Base-by-base conservation (phyloP, 192 early-diverging fungal species). In the Podila epicladia region DNA sequence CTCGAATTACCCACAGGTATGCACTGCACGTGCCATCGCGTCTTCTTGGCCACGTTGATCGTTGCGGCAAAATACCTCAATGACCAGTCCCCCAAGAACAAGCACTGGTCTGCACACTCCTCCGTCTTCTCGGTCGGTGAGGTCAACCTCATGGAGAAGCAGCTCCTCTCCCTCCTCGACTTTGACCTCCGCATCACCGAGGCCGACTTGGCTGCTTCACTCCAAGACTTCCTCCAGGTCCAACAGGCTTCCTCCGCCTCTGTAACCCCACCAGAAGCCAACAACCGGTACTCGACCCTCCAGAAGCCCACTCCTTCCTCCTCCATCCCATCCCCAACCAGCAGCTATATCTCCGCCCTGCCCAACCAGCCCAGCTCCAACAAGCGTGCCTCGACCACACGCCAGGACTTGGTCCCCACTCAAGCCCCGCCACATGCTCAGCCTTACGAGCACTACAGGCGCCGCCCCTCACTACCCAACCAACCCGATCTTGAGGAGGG, bases 61-160 rank as follows among this genome's bases (percentile, higher is more conserved):
- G 85, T 94, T 2, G 89, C 92, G 1, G 87, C 91, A 26, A 95
- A 95, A 69, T 92, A 92, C 59, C 74, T 94, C 13, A 93, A 95
- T 64, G 93, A 94, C 62, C 89, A 92, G 11, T 92, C 93, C 45
- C 93, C 92, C 12, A 94, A 92, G 75, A 94, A 95, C 84, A 94
- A 93, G 75, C 90, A 94, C 72, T 95, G 93, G 93, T 91, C 92
- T 33, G 86, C 87, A 50, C 93, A 91, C 71, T 92, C 91, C 0
- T 83, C 83, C 0, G 83, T 91, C 41, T 95, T 93, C 66, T 90
- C 91, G 22, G 84, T 95, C 4, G 82, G 88, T n/a, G 93, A 95
- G 75, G 87, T 95, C 50, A 95, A 95, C 55, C 71, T 94, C 35
- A 95, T 94, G 93, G 93, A 95, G 71, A 92, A 92, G 66, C 93